These are phyloP conservation scores for Sphaerostilbella broomeana DNA, from an alignment of 2,329 filamentous ascomycete species.

Conservation along the genomic window DNA sequence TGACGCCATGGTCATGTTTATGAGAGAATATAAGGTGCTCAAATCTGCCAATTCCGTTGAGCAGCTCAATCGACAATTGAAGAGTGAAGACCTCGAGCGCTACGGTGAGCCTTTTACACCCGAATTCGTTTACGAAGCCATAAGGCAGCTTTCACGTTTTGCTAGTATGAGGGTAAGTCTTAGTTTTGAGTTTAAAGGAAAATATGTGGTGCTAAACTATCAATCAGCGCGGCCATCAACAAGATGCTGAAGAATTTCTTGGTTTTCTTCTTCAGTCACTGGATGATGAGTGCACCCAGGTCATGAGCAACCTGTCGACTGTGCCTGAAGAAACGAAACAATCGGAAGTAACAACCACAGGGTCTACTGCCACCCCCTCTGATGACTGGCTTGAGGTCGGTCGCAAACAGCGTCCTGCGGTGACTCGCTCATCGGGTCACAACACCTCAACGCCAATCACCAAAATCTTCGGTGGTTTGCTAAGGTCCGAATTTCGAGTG, in stretches of 20 bases:
- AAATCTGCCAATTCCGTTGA: slow-evolving; percentile 71
- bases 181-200: too few relatives aligned
- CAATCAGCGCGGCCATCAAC: slow-evolving; percentile 78
- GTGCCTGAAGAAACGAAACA: slow-evolving; percentile 33
- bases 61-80: slow-evolving; percentile 65
- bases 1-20: slow-evolving; percentile 95
- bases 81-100: slow-evolving; percentile 76
- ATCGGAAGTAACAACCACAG: slow-evolving; percentile 19
- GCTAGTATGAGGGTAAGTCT: slow-evolving; percentile 76
- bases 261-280: slow-evolving; percentile 88
- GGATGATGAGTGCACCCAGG: slow-evolving; percentile 81
- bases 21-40: slow-evolving; percentile 84
- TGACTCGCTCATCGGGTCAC: slow-evolving; percentile 79
- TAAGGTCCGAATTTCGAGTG: slow-evolving; percentile 83
- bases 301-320: slow-evolving; percentile 49
- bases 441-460: slow-evolving; percentile 75
- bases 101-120: slow-evolving; percentile 89
- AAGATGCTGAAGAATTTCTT: slow-evolving; percentile 95
- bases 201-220: slow-evolving; percentile 4
- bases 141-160: slow-evolving; percentile 79
- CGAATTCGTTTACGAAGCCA: slow-evolving; percentile 92
- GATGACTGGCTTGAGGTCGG: slow-evolving; percentile 86
- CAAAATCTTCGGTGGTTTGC: slow-evolving; percentile 87
- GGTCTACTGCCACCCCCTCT: slow-evolving; percentile 22
- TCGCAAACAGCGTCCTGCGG: slow-evolving; percentile 77